phyloP scores from a whole-genome alignment of 1,284 basidiomycete genomes.

The Marasmius sp. region DNA sequence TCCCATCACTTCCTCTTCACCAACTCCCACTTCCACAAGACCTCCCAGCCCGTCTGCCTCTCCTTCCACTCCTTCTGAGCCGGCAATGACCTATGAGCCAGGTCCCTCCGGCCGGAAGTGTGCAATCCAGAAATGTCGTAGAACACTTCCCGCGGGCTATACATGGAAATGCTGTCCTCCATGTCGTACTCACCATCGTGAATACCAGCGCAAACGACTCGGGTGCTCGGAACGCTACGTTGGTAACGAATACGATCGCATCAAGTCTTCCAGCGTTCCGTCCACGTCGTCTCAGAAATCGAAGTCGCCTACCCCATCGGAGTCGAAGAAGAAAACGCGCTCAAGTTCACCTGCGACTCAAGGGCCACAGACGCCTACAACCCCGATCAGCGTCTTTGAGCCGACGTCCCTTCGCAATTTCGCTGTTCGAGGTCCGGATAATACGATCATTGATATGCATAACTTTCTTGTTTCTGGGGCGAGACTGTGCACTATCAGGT shows the following conservation, averaged over 20 bases:
- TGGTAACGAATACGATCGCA: conserved; percentile 18
- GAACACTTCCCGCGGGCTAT: conserved; percentile 5
- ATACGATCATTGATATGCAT: conserved; percentile 6
- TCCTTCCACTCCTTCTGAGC: not conserved
- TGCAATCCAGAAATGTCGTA: conserved; percentile 3
- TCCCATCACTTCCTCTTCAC: not conserved
- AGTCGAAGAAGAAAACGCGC: no score
- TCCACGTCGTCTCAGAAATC: not conserved
- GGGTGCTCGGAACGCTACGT: conserved; percentile 20
- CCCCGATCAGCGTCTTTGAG: conserved; percentile 1
- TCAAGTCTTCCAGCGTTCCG: conserved; percentile 3
- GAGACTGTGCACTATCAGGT: conserved; percentile 31
- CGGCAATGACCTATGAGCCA: not conserved
- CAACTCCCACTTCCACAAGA: not conserved
- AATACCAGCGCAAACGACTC: conserved; percentile 25
- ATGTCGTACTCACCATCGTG: conserved; percentile 28
- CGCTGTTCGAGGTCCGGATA: not conserved
- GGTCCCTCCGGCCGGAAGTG: conserved; percentile 15
- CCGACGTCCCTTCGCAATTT: not conserved
- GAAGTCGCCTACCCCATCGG: not conserved
- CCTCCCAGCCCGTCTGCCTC: not conserved
- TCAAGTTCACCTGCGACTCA: not conserved
- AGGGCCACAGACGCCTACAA: not conserved
- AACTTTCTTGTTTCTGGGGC: conserved; percentile 22
- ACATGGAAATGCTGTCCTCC: conserved; percentile 31